Evolutionary conservation across 1,139 yeast species (phyloP).

Genomic region (Petasospora rhodanensis): DNA sequence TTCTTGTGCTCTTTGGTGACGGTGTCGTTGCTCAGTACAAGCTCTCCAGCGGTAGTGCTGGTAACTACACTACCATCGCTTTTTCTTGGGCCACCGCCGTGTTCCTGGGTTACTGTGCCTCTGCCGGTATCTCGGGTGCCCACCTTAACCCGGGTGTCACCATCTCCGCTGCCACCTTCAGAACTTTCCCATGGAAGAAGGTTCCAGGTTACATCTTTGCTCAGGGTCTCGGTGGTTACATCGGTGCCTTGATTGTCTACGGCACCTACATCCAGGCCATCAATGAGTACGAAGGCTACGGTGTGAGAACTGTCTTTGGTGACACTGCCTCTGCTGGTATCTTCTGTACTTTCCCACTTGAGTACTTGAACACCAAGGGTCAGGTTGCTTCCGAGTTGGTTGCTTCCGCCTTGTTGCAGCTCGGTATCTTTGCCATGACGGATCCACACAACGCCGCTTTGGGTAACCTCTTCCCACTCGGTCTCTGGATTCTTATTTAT

Average conservation of each 20-base stretch:
- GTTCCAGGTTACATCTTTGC: slow-evolving; percentile 36
- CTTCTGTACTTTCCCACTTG: slow-evolving; percentile 42
- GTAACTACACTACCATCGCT: slow-evolving; percentile 38
- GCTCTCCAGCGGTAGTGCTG: slow-evolving; percentile 32
- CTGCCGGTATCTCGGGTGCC: slow-evolving; percentile 44
- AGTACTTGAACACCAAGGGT: slow-evolving; percentile 37
- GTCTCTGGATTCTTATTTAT: slow-evolving; percentile 38
- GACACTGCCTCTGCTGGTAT: slow-evolving; percentile 34
- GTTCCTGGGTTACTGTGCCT: slow-evolving; percentile 39
- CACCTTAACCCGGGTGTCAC: slow-evolving; percentile 43
- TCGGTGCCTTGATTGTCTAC: slow-evolving; percentile 35
- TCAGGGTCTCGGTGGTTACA: slow-evolving; percentile 38
- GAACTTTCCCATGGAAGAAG: slow-evolving; percentile 40
- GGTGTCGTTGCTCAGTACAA: slow-evolving; percentile 43
- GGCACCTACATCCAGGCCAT: slow-evolving; percentile 31
- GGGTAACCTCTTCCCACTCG: slow-evolving; percentile 40
- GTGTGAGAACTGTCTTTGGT: slow-evolving; percentile 23
- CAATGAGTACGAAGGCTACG: slow-evolving; percentile 26
- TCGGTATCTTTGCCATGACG: slow-evolving; percentile 42
- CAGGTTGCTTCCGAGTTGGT: slow-evolving; percentile 43
- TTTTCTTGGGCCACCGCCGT: slow-evolving; percentile 50
- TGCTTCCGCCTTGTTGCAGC: slow-evolving; percentile 38
- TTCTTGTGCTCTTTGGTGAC: slow-evolving; percentile 40
- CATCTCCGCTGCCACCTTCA: slow-evolving; percentile 34
- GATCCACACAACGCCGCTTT: slow-evolving; percentile 45